A percentile compares a stretch with the other conserved stretches of the same genome.
phyloP scores from a whole-genome alignment of 2,329 filamentous ascomycete genomes.

The Neophaeococcomyces mojaviensis region DNA sequence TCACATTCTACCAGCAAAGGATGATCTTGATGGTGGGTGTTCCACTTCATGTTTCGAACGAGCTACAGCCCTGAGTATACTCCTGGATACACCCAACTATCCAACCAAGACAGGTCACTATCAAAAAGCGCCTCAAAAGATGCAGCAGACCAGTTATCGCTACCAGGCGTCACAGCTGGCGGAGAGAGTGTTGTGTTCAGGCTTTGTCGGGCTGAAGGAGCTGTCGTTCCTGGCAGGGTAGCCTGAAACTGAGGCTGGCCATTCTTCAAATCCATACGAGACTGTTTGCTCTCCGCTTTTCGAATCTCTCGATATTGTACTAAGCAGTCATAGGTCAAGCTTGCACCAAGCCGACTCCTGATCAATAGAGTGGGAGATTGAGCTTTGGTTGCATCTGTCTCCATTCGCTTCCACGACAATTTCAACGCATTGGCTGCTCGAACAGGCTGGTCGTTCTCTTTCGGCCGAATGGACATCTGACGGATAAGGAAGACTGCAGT shows the following conservation, averaged over 20 bases:
- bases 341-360: constrained; percentile 2
- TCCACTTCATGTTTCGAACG: too few relatives aligned
- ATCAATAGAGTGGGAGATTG: background rate
- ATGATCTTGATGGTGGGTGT: too few relatives aligned
- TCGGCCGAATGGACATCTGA: background rate
- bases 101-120: constrained; percentile 3
- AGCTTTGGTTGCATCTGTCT: background rate
- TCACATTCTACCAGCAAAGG: too few relatives aligned
- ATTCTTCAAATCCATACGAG: too few relatives aligned
- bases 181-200: background rate
- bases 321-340: background rate
- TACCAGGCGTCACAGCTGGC: background rate
- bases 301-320: background rate
- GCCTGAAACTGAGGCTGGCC: too few relatives aligned
- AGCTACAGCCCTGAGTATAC: background rate
- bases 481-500: background rate
- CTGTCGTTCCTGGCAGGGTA: background rate
- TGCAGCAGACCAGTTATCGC: background rate
- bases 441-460: background rate
- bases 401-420: background rate
- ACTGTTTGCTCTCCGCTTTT: too few relatives aligned
- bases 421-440: background rate
- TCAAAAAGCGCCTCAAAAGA: background rate
- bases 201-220: background rate
- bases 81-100: background rate